Evolutionary conservation across 495 filamentous ascomycete genomes (phyloP).

Genomic region (Hypoxylon crocopeplum): DNA sequence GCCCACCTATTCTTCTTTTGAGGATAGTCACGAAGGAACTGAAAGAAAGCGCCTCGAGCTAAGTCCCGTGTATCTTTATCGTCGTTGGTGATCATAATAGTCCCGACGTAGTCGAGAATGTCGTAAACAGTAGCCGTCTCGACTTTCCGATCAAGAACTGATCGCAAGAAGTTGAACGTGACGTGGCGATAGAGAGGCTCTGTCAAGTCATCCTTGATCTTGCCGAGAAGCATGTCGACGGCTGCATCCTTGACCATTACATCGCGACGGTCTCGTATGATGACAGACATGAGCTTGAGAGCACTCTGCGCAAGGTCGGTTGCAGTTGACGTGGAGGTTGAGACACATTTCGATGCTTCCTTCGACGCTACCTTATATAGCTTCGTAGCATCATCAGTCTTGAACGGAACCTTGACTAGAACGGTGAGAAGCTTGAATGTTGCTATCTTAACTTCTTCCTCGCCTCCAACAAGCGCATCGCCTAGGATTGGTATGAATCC

Average conservation of each 20-base stretch:
- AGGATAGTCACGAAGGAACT: slow-evolving; percentile 93
- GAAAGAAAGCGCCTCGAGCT: slow-evolving; percentile 87
- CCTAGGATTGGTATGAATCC: slow-evolving; percentile 90
- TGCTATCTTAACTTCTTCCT: slow-evolving; percentile 90
- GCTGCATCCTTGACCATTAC: slow-evolving; percentile 79
- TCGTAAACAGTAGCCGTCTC: slow-evolving; percentile 90
- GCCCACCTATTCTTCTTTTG: slow-evolving; percentile 85
- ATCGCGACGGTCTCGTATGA: slow-evolving; percentile 80
- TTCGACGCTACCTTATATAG: slow-evolving; percentile 85
- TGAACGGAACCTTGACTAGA: slow-evolving; percentile 82
- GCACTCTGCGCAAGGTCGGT: slow-evolving; percentile 83
- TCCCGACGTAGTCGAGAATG: slow-evolving; percentile 81
- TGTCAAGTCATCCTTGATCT: slow-evolving; percentile 86
- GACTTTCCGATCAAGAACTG: slow-evolving; percentile 82
- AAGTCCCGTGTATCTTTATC: slow-evolving; percentile 83
- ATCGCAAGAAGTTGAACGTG: slow-evolving; percentile 90
- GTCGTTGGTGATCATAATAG: slow-evolving; percentile 96
- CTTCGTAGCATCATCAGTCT: slow-evolving; percentile 70
- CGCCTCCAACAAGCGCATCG: slow-evolving; percentile 77
- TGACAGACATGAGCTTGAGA: slow-evolving; percentile 82
- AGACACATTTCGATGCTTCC: slow-evolving; percentile 73
- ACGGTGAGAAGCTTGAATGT: slow-evolving; percentile 82
- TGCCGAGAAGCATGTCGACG: slow-evolving; percentile 81
- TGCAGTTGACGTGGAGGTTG: slow-evolving; percentile 71
- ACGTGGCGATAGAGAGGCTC: slow-evolving; percentile 89